Percentiles rank a stretch among this genome's conserved stretches.
These are phyloP conservation scores for Lachnellula cervina DNA, from an alignment of 2,329 filamentous ascomycete species.

Conservation along the genomic window DNA sequence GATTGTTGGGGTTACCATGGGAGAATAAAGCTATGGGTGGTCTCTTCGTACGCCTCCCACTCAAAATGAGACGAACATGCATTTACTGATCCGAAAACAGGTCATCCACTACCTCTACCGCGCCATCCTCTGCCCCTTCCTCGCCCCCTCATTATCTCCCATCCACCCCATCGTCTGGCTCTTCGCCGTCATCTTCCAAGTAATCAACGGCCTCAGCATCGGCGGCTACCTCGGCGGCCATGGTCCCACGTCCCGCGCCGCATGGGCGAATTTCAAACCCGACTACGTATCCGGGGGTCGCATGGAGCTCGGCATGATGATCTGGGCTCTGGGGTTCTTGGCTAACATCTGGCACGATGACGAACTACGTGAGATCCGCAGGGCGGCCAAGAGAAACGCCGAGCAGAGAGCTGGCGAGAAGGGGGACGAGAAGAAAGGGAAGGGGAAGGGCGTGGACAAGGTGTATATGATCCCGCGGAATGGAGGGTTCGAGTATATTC, in stretches of 20 bases:
- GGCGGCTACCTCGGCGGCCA: constrained; percentile 81
- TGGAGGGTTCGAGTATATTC: constrained; percentile 74
- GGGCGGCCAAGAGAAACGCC: constrained; percentile 59
- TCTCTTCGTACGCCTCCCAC: constrained; percentile 46
- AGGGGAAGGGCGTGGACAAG: constrained; percentile 56
- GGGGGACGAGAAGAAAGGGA: constrained; percentile 32
- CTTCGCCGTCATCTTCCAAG: constrained; percentile 66
- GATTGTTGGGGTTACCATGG: constrained; percentile 61
- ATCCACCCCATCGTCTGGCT: constrained; percentile 67
- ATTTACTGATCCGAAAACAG: constrained; percentile 32
- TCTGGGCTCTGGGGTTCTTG: constrained; percentile 73
- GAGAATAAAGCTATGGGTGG: constrained; percentile 72
- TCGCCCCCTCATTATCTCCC: constrained; percentile 90
- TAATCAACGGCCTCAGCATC: constrained; percentile 72
- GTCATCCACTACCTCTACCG: constrained; percentile 88
- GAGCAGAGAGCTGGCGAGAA: constrained; percentile 36
- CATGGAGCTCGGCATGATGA: constrained; percentile 58
- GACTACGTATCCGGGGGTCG: constrained; percentile 34
- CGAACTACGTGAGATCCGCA: constrained; percentile 78
- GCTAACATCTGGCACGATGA: constrained; percentile 89
- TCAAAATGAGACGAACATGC: neutral
- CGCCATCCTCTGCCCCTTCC: constrained; percentile 73
- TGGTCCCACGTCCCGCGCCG: constrained; percentile 57
- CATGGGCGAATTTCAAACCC: constrained; percentile 41
- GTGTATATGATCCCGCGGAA: constrained; percentile 82